Evolutionary conservation across 1,284 basidiomycete species (phyloP).

Genomic region (Marasmius fiardii): DNA sequence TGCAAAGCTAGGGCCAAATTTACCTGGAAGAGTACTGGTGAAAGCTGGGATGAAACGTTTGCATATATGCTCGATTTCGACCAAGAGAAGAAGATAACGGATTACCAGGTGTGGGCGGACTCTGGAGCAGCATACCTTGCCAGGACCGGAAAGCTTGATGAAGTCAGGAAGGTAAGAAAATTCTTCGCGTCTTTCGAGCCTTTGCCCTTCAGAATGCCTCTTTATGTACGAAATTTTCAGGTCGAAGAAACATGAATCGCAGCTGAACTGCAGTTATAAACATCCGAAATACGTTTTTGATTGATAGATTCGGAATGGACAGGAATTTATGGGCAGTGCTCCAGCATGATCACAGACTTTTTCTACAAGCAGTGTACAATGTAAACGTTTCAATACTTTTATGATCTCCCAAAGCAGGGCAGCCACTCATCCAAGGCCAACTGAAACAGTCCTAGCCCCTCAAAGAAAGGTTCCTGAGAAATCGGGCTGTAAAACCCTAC

Average conservation of each 20-base stretch:
- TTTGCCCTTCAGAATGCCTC: too few relatives aligned
- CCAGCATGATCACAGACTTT: not conserved
- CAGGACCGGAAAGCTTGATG: constrained; percentile 42
- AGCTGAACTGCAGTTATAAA: too few relatives aligned
- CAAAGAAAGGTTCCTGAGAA: constrained; percentile 41
- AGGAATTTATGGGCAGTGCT: not conserved
- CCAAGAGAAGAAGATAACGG: constrained; percentile 45
- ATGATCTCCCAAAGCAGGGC: constrained; percentile 31
- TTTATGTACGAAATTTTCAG: not conserved
- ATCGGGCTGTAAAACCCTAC: constrained; percentile 49
- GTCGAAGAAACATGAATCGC: not conserved
- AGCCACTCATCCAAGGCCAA: constrained; percentile 47
- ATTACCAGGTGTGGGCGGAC: constrained; percentile 69
- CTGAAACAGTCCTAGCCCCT: constrained; percentile 42
- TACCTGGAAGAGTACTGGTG: constrained; percentile 48
- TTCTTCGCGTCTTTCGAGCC: too few relatives aligned
- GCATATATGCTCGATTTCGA: constrained; percentile 61
- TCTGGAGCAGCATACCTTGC: constrained; percentile 63
- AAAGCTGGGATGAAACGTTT: constrained; percentile 64
- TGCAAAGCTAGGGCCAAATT: constrained; percentile 54
- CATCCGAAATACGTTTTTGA: too few relatives aligned
- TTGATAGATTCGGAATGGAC: too few relatives aligned
- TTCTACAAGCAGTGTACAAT: too few relatives aligned
- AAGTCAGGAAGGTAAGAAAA: constrained; percentile 16
- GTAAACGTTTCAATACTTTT: too few relatives aligned